Evolutionary conservation across 352 stramenopile genomes (phyloP).

Genomic region (Phytophthora sp.): DNA sequence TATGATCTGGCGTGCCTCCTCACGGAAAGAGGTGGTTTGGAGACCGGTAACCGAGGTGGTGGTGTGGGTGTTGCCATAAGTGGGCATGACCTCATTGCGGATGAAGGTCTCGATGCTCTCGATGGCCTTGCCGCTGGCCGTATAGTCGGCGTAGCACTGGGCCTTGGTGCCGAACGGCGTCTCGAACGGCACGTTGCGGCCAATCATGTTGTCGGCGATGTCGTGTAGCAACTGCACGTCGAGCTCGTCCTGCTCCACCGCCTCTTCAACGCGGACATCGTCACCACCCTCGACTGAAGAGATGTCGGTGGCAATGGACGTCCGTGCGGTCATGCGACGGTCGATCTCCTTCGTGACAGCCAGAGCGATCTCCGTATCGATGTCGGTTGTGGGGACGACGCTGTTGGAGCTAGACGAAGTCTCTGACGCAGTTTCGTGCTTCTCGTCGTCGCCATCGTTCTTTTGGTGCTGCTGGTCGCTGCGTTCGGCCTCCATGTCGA

Average conservation of each 20-base stretch:
- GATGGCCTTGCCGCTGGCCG: conserved; percentile 91
- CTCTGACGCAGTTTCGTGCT: conserved; percentile 24
- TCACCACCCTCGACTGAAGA: conserved; percentile 23
- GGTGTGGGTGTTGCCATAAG: conserved; percentile 98
- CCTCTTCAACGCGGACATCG: conserved; percentile 17
- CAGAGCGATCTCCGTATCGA: conserved; percentile 21
- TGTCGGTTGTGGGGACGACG: conserved; percentile 1
- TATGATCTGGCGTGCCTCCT: conserved; percentile 95
- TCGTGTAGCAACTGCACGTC: conserved; percentile 44
- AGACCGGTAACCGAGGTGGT: conserved; percentile 78
- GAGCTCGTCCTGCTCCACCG: conserved; percentile 25
- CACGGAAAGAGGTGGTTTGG: conserved; percentile 94
- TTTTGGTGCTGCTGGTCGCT: conserved; percentile 16
- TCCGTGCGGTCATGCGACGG: conserved; percentile 29
- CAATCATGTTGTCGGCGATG: conserved; percentile 62
- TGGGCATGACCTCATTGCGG: conserved; percentile 86
- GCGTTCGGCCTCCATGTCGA: conserved; percentile 31
- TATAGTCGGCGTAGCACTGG: conserved; percentile 96
- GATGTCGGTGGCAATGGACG: conserved; percentile 33
- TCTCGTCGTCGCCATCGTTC: conserved; percentile 20
- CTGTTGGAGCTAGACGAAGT: conserved; percentile 37
- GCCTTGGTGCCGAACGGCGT: conserved; percentile 78
- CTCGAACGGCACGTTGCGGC: conserved; percentile 55
- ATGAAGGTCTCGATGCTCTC: conserved; percentile 93
- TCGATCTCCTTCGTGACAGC: conserved; percentile 30